Percentiles rank a stretch among this genome's conserved stretches.
Conservation (phyloP, 2,329 filamentous ascomycete genomes). For the Aspergillus neoniger region DNA sequence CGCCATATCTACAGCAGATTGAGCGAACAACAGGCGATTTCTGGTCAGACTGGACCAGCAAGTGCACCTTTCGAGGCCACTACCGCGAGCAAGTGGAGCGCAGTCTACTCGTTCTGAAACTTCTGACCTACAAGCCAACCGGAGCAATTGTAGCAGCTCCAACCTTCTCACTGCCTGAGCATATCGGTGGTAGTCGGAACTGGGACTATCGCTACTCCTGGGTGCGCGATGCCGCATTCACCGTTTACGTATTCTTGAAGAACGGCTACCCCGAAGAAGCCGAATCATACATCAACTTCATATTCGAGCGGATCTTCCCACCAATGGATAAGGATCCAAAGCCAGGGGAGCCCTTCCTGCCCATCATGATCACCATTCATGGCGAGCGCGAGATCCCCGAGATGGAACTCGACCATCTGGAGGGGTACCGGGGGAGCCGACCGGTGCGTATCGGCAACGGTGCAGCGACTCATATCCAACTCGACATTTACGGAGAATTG, state of each 20-base stretch:
- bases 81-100: constrained; percentile 72
- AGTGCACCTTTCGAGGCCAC: constrained; percentile 69
- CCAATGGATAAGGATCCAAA: constrained; percentile 55
- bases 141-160: constrained; percentile 76
- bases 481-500: constrained; percentile 78
- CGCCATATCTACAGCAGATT: constrained; percentile 31
- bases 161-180: constrained; percentile 75
- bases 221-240: constrained; percentile 77
- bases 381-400: constrained; percentile 76
- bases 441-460: constrained; percentile 78
- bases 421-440: constrained; percentile 69
- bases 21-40: constrained; percentile 69
- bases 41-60: constrained; percentile 73
- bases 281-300: constrained; percentile 77
- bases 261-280: constrained; percentile 75
- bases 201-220: constrained; percentile 64
- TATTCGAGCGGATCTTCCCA: constrained; percentile 65
- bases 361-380: constrained; percentile 80
- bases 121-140: constrained; percentile 76
- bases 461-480: constrained; percentile 70
- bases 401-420: constrained; percentile 66
- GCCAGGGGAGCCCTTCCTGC: constrained; percentile 59
- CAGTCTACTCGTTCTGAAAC: constrained; percentile 72
- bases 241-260: constrained; percentile 72
- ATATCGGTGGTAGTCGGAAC: constrained; percentile 64